Base-by-base conservation (phyloP, 2,329 filamentous ascomycete species). In the Aspergillus proliferans region DNA sequence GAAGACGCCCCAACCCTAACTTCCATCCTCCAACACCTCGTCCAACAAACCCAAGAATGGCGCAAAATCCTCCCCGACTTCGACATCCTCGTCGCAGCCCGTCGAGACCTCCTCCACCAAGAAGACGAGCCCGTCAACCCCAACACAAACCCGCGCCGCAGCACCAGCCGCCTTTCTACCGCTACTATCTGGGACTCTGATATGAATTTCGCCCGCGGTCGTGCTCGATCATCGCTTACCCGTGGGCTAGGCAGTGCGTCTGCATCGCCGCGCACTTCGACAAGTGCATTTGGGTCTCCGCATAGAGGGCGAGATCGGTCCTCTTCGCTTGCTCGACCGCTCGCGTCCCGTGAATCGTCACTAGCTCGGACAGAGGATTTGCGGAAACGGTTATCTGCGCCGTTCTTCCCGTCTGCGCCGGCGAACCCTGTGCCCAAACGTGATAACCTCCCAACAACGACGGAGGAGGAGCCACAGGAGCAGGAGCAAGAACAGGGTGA, bases 61-160 rank as follows among this genome's bases (percentile, higher is more conserved):
- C 80, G 82, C 47, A 72, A 74, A 43, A 78, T 80, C 5, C 78
- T 91, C 6, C 81, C 85, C 0, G 81, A 87, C 34, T 91, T 90
- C 61, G 84, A 88, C 46, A 82, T 86, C 34, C 75, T 90, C 2
- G 71, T 90, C 3, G 64, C 84, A 78, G 68, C 83, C 78, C 66
- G 82, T 76, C 61, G 64, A 10, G 64, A 71, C 43, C 49, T 72
- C 2, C 60, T 72, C 4, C 68, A 70, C 43, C 59, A 61, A 6
- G 63, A 64, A 6, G 63, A 69, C n/a, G 55, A 56, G 2, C 3
- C 48, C 40, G n/a, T 51, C 54, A n/a, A 30, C 24, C 3, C 51
- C 56, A 36, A 56, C 43, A 34, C 41, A 34, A 9, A 19, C 33
- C 26, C 15, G 26, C 12, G 22, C 15, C 24, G 9, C 21, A 9